Conservation (phyloP, 169 alveolate species). For the Plasmodium sp. region DNA sequence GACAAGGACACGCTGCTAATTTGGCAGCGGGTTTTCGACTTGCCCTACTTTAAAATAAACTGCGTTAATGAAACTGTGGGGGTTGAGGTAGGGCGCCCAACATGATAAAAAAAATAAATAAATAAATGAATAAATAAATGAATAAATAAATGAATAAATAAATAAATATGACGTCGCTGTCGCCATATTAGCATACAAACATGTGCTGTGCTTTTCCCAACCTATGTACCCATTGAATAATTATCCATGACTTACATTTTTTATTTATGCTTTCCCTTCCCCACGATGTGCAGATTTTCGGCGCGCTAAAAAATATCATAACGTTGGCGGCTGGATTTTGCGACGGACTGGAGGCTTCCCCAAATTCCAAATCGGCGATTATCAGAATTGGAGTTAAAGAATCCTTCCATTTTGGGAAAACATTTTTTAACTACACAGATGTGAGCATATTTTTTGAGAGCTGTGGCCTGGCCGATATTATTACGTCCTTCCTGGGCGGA, state of each 20-base stretch:
- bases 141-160: background rate
- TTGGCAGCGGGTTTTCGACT: constrained; percentile 91
- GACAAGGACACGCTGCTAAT: constrained; percentile 85
- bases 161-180: background rate
- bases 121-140: no score
- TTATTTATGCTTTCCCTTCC: background rate
- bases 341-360: constrained; percentile 93
- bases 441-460: constrained; percentile 90
- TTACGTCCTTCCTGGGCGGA: constrained; percentile 94
- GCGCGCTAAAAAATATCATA: constrained; percentile 94
- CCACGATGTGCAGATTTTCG: constrained; percentile 84
- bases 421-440: constrained; percentile 81
- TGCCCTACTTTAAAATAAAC: constrained; percentile 91
- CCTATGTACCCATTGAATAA: no score
- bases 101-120: background rate
- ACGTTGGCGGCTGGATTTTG: constrained; percentile 96
- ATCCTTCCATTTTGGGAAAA: constrained; percentile 80
- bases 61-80: constrained; percentile 92
- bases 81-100: constrained; percentile 81
- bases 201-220: background rate
- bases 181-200: background rate
- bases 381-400: constrained; percentile 94
- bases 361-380: constrained; percentile 95
- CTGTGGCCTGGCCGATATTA: constrained; percentile 94
- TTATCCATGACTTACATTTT: background rate